A percentile compares a stretch with the other conserved stretches of the same genome.
Conservation (phyloP, 129 eudicot genomes). For the Oenanthe sinensis region DNA sequence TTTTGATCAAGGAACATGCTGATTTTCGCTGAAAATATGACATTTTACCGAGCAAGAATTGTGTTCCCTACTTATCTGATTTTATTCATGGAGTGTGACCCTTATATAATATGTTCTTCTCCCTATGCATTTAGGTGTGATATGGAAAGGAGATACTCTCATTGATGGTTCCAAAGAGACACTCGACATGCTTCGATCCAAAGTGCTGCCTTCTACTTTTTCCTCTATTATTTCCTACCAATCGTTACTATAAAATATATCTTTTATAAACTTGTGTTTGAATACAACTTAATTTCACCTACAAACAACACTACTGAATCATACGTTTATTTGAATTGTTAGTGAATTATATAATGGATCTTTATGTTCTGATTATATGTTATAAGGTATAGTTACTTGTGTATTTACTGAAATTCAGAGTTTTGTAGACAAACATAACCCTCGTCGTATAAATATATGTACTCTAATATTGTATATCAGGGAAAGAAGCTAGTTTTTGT, state of each 20-base stretch:
- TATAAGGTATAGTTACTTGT: not conserved
- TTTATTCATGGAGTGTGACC: not conserved
- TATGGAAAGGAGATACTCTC: conserved; percentile 88
- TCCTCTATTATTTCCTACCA: not conserved
- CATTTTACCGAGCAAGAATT: too few relatives aligned
- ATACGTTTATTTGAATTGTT: too few relatives aligned
- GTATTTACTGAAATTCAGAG: not conserved
- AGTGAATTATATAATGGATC: too few relatives aligned
- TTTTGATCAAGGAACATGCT: not conserved
- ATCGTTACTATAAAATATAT: not conserved
- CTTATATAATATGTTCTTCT: not conserved
- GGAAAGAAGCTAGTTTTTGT: conserved; percentile 92
- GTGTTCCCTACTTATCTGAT: too few relatives aligned
- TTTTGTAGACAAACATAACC: not conserved
- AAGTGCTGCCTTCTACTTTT: conserved; percentile 25
- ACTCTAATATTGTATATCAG: conserved; percentile 19
- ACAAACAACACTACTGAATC: not conserved
- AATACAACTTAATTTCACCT: not conserved
- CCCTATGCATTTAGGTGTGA: conserved; percentile 45
- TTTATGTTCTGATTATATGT: too few relatives aligned
- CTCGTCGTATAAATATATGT: not conserved
- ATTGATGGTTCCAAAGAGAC: conserved; percentile 74
- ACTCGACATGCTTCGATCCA: conserved; percentile 66
- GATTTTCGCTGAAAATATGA: too few relatives aligned
- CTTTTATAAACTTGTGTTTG: not conserved